Conservation (phyloP, 2,329 filamentous ascomycete genomes). For the Ophiostoma ulmi region DNA sequence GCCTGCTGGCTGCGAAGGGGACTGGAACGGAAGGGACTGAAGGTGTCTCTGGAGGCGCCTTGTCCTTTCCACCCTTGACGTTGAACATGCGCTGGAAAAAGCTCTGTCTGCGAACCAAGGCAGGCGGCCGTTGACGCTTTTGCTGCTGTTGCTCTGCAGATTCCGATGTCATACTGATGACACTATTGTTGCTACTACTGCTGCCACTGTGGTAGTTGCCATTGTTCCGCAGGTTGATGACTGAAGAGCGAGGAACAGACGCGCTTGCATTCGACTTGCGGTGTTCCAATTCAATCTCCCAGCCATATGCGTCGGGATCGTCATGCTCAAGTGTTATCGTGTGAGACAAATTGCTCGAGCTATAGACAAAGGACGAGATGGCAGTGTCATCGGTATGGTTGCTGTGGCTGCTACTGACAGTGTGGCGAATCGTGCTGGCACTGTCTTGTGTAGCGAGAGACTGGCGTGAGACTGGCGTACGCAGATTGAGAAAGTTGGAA, state of each 20-base stretch:
- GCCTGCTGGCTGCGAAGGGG: neutral
- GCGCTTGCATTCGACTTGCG: slow-evolving; percentile 27
- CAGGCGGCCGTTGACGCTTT: slow-evolving; percentile 27
- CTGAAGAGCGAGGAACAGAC: neutral
- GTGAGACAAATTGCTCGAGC: neutral
- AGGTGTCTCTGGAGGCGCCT: neutral
- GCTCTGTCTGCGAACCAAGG: slow-evolving; percentile 31
- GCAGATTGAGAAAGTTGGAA: slow-evolving; percentile 36
- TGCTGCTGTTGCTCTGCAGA: neutral
- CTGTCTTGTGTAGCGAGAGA: slow-evolving; percentile 10
- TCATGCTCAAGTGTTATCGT: slow-evolving; percentile 29
- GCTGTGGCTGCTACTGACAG: slow-evolving; percentile 4
- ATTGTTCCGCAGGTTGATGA: slow-evolving; percentile 24
- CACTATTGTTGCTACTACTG: slow-evolving; percentile 17
- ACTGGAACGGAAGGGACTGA: neutral
- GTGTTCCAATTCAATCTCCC: slow-evolving; percentile 47
- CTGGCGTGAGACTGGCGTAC: neutral
- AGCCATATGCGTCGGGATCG: slow-evolving; percentile 47
- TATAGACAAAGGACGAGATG: neutral
- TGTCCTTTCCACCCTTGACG: slow-evolving; percentile 18
- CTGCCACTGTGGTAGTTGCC: slow-evolving; percentile 9
- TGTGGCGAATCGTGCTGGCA: slow-evolving; percentile 6
- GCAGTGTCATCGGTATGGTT: slow-evolving; percentile 3
- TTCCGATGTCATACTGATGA: slow-evolving; percentile 29
- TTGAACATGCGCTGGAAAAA: slow-evolving; percentile 41